Base-by-base conservation (phyloP, 805 yeast genomes). In the Spencermartinsiella europaea region DNA sequence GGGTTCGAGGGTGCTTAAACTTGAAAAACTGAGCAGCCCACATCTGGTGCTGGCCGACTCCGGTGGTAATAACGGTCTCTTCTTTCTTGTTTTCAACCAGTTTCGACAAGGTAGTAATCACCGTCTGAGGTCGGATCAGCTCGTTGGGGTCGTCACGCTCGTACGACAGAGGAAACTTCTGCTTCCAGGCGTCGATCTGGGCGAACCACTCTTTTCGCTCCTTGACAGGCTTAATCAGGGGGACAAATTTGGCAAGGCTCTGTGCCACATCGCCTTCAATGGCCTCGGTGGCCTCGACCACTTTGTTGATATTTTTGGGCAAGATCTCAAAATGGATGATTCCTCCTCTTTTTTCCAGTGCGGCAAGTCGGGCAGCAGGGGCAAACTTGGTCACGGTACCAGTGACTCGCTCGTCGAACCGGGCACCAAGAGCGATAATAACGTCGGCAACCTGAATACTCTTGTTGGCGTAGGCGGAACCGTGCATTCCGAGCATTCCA, bases 41-140 rank as follows among this genome's bases (percentile, higher is more conserved):
- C 99, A 91, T 91, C 74, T 91, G 99, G 76, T 91, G 99, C 75
- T 93, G 99, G 51, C 99, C 99, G 44, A 93, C 98, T 76, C 99
- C 99, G 33, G 99, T 93, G 45, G 98, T 85, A 58, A 91, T 83
- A 59, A 90, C 79, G 49, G 87, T 89, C 58, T 85, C 90, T 62
- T 79, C 85, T 58, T 67, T 66, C 53, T 73, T 74, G 46, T 76
- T 75, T 45, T 72, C 77, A 27, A 89, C 81, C 57, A 89, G 82
- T 52, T 79, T 76, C 2, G 93, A 79, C 47, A 93, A 76, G 68
- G 86, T 91, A 38, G 75, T 67, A 54, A 93, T 80, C 42, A 91
- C 81, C 37, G 97, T 87, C 74, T 93, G 99, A 40, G 99, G 99
- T 66, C 89, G 90, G 58, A 91, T 83, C 19, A 66, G 68, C 12